Evolutionary conservation across 768 basidiomycete species (phyloP).

Genomic region (Termitomyces sp.): DNA sequence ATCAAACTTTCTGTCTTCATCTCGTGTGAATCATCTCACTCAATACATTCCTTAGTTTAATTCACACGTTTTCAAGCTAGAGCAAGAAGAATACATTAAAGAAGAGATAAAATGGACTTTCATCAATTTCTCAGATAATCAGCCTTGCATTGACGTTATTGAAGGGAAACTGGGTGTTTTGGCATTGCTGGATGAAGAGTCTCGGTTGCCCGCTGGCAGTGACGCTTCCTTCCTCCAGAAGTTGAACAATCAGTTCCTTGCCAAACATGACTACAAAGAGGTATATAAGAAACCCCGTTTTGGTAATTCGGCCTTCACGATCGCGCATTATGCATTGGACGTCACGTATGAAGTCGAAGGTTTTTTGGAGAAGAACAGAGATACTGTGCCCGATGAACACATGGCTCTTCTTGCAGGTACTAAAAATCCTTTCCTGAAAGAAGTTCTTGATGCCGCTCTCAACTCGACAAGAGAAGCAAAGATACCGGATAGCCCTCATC

Average conservation of each 20-base stretch:
- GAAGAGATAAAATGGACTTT: slow-evolving; percentile 99
- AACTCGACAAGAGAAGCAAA: slow-evolving; percentile 68
- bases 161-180: slow-evolving; percentile 96
- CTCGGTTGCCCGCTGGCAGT: slow-evolving; percentile 89
- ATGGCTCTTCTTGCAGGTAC: slow-evolving; percentile 83
- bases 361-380: slow-evolving; percentile 97
- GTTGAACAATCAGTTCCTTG: slow-evolving; percentile 71
- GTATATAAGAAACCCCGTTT: slow-evolving; percentile 99
- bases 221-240: slow-evolving; percentile 93
- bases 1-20: slow-evolving; percentile 10
- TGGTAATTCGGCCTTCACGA: slow-evolving; percentile 94
- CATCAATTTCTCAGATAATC: slow-evolving; percentile 99
- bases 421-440: slow-evolving; percentile 89
- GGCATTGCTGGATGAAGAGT: slow-evolving; percentile 95
- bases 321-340: slow-evolving; percentile 96
- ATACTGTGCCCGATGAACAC: slow-evolving; percentile 98
- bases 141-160: slow-evolving; percentile 97
- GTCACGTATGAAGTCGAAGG: slow-evolving; percentile 99
- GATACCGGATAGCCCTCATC: slow-evolving; percentile 59
- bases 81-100: slow-evolving; percentile 98
- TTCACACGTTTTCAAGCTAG: slow-evolving; percentile 97
- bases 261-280: slow-evolving; percentile 77
- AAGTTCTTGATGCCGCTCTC: slow-evolving; percentile 89
- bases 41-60: slow-evolving; percentile 65
- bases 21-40: not conserved